Conservation (phyloP, 441 rosid genomes). For the Aquilaria agallochum region DNA sequence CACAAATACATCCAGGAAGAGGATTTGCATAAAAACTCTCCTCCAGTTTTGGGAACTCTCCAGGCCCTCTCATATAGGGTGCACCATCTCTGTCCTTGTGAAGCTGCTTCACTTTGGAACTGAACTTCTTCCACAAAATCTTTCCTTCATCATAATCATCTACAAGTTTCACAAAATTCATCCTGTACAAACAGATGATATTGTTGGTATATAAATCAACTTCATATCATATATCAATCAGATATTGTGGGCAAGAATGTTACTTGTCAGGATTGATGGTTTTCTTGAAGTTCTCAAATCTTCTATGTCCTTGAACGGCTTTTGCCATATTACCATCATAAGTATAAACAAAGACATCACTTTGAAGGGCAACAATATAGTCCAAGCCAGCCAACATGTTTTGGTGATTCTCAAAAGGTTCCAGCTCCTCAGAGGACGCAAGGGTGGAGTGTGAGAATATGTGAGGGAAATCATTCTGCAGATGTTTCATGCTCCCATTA, state of each 20-base stretch:
- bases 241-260: slow-evolving; percentile 4
- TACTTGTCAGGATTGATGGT: slow-evolving; percentile 90
- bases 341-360: slow-evolving; percentile 83
- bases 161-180: slow-evolving; percentile 76
- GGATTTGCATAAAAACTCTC: slow-evolving; percentile 89
- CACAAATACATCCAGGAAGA: slow-evolving; percentile 85
- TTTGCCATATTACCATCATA: slow-evolving; percentile 98
- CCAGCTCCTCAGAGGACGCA: slow-evolving; percentile 62
- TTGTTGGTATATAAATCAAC: background rate
- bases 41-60: slow-evolving; percentile 77
- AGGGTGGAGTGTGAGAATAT: slow-evolving; percentile 86
- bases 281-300: slow-evolving; percentile 79
- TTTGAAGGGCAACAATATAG: slow-evolving; percentile 80
- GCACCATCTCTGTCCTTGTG: slow-evolving; percentile 69
- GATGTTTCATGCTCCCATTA: slow-evolving; percentile 74
- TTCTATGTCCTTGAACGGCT: slow-evolving; percentile 96
- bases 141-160: slow-evolving; percentile 74
- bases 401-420: slow-evolving; percentile 75
- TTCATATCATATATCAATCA: slow-evolving; percentile 1
- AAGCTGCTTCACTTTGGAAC: slow-evolving; percentile 78
- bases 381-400: slow-evolving; percentile 97
- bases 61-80: slow-evolving; percentile 60
- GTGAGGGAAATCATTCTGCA: slow-evolving; percentile 59
- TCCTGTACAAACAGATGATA: slow-evolving; percentile 40
- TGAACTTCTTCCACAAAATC: slow-evolving; percentile 79